Evolutionary conservation across 2,329 filamentous ascomycete species (phyloP).

Genomic region (Stachybotrys elegans): DNA sequence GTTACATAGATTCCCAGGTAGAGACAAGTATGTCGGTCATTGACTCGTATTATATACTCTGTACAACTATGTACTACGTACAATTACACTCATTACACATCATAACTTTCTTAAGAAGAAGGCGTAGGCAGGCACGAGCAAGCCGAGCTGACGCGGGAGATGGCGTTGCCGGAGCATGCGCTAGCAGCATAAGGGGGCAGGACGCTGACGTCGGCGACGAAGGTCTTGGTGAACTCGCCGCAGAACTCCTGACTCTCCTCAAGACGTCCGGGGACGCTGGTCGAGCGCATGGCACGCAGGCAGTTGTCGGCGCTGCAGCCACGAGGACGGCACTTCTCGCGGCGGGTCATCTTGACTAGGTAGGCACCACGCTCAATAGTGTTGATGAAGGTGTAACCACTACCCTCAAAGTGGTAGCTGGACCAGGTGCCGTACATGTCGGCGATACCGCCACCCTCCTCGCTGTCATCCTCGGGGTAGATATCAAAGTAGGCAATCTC

Average conservation of each 20-base stretch:
- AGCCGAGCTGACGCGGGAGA: conserved; percentile 1
- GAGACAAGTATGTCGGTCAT: no score
- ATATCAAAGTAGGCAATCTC: conserved; percentile 42
- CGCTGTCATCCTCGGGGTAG: conserved; percentile 38
- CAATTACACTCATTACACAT: no score
- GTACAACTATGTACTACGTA: no score
- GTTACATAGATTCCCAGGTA: no score
- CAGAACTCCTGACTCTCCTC: conserved; percentile 5
- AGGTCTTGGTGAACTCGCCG: conserved; percentile 3
- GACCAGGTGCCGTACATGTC: conserved; percentile 1
- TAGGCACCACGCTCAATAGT: conserved; percentile 3
- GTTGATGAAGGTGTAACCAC: conserved; percentile 4
- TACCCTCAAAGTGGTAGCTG: background rate
- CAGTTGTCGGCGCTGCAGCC: conserved; percentile 3
- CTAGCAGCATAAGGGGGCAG: background rate
- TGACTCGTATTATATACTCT: no score
- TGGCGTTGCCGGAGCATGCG: conserved; percentile 2
- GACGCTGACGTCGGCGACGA: background rate
- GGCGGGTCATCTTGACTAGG: conserved; percentile 1
- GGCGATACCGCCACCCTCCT: background rate
- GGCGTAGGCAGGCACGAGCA: conserved; percentile 3
- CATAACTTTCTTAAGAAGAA: no score
- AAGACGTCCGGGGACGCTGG: conserved; percentile 1
- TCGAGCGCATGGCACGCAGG: conserved; percentile 3
- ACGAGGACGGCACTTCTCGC: conserved; percentile 1